Percentiles rank a stretch among this genome's conserved stretches.
phyloP scores from a whole-genome alignment of 257 asterid species.

The Solanum arcanum region DNA sequence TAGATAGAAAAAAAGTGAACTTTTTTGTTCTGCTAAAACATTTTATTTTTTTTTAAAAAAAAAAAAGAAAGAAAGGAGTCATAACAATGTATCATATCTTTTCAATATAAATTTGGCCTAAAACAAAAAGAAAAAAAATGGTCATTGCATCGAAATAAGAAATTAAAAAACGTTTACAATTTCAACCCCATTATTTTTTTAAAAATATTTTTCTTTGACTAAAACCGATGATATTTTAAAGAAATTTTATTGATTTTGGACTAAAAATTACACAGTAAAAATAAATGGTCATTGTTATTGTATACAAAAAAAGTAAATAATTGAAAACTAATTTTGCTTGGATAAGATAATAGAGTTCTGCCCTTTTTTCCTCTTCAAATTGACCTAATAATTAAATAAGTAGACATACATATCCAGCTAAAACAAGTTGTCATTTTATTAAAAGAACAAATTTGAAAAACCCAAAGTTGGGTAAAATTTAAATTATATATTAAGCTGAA shows the following conservation, averaged over 20 bases:
- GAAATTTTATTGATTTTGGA: background rate
- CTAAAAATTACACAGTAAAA: background rate
- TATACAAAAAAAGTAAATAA: background rate
- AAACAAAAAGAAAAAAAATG: background rate
- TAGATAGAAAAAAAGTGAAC: too few species aligned
- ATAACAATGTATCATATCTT: background rate
- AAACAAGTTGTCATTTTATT: background rate
- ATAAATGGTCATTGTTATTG: background rate
- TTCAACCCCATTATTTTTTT: too few species aligned
- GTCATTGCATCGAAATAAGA: background rate
- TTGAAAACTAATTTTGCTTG: background rate
- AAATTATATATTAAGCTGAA: background rate
- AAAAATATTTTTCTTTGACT: background rate
- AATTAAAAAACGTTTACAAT: too few species aligned
- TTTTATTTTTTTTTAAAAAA: too few species aligned
- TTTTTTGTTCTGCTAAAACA: too few species aligned
- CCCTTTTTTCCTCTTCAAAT: background rate
- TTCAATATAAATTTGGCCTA: background rate
- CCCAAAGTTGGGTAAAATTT: background rate
- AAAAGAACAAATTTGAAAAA: background rate
- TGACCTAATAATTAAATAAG: background rate
- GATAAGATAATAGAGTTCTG: background rate
- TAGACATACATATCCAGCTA: too few species aligned
- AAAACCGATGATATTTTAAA: too few species aligned
- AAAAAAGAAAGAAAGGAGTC: background rate